A percentile compares a stretch with the other conserved stretches of the same genome.
phyloP scores from a whole-genome alignment of 139 green algal species.

The Eudorina sp. region DNA sequence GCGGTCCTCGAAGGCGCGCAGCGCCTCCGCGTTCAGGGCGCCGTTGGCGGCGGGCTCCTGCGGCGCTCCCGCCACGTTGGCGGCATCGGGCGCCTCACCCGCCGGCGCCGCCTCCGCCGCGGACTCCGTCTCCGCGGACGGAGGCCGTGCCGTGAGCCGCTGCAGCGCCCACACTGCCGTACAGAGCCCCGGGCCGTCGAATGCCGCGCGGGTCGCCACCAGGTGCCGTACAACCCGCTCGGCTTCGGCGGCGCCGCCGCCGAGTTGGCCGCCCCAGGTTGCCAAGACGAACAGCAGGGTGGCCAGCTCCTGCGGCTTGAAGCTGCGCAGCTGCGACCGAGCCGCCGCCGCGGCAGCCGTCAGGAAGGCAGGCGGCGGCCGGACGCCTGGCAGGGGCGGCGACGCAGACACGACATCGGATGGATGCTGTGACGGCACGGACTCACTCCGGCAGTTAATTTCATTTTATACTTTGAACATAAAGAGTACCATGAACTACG shows the following conservation, averaged over 20 bases:
- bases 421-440: no score
- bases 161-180: slow-evolving; percentile 11
- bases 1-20: background rate
- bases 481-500: no score
- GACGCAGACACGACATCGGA: no score
- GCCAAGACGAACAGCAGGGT: slow-evolving; percentile 21
- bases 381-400: background rate
- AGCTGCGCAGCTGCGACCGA: background rate
- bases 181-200: slow-evolving; percentile 1
- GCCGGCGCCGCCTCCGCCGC: background rate
- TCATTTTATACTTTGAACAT: no score
- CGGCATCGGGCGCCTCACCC: background rate
- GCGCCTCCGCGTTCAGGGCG: background rate
- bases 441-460: no score
- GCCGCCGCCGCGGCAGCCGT: background rate
- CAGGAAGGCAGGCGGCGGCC: slow-evolving; percentile 13
- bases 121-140: background rate
- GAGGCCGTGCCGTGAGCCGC: slow-evolving; percentile 9
- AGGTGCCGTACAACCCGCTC: slow-evolving; percentile 1
- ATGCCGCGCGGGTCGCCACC: background rate
- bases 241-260: background rate
- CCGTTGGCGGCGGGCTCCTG: background rate
- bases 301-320: slow-evolving; percentile 30
- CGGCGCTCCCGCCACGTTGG: no score
- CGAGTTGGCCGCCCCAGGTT: background rate